Percentiles rank a stretch among this genome's conserved stretches.
phyloP scores from a whole-genome alignment of 768 basidiomycete genomes.

The Boletus eberwhitei region DNA sequence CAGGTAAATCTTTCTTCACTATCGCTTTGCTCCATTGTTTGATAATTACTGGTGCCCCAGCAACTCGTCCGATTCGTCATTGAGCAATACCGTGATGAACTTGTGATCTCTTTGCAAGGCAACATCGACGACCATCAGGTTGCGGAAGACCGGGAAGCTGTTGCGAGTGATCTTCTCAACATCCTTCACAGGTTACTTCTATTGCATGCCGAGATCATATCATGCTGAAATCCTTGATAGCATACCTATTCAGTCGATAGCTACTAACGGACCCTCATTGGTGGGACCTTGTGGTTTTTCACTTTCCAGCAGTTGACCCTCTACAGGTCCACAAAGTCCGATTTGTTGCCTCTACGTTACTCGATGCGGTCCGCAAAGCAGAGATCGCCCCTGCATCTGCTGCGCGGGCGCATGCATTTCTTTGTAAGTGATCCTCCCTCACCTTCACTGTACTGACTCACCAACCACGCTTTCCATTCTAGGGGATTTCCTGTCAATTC shows the following conservation, averaged over 20 bases:
- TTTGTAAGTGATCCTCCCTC: constrained; percentile 51
- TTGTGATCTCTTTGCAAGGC: constrained; percentile 65
- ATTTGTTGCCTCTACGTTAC: constrained; percentile 85
- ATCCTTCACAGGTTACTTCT: constrained; percentile 69
- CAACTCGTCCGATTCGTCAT: constrained; percentile 93
- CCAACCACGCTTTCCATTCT: constrained; percentile 4
- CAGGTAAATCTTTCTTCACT: constrained; percentile 51
- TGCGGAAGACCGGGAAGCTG: constrained; percentile 74
- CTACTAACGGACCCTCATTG: constrained; percentile 81
- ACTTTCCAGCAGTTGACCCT: background rate
- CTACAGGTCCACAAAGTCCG: constrained; percentile 85
- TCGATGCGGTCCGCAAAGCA: constrained; percentile 80
- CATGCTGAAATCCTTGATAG: constrained; percentile 35
- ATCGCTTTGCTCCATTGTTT: background rate
- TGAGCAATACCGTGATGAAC: constrained; percentile 88
- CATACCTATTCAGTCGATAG: constrained; percentile 91
- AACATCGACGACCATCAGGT: constrained; percentile 60
- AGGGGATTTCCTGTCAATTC: constrained; percentile 92
- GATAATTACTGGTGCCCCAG: constrained; percentile 36
- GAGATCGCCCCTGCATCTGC: constrained; percentile 78
- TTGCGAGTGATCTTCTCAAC: constrained; percentile 82
- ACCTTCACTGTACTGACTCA: background rate
- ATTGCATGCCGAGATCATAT: background rate
- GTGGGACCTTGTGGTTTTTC: constrained; percentile 32
- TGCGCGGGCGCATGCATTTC: constrained; percentile 81